Base-by-base conservation (phyloP, 202 grass and related monocot species). In the Digitaria exilis region DNA sequence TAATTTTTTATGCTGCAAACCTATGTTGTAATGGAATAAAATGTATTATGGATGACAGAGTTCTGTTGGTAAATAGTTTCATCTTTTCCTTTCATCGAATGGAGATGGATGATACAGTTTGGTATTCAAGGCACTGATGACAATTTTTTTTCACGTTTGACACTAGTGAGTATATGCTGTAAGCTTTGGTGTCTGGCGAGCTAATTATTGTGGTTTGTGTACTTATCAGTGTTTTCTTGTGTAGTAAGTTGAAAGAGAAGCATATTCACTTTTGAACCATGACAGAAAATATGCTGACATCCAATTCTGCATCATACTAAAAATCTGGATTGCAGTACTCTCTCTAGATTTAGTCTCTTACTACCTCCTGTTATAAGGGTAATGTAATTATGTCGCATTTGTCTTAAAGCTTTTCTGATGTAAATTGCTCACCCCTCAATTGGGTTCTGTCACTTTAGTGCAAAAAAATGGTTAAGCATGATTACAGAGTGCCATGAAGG, bases 21-120 rank as follows among this genome's bases (percentile, higher is more conserved):
- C 67, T 41, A 26, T 73, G 65, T 84, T 71, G 1, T 57, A 65
- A 72, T n/a, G 51, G 46, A 75, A 82, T 81, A 71, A 89, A 39
- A n/a, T n/a, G n/a, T n/a, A n/a, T n/a, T 65, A 45, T 37, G 29
- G 43, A 55, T 68, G 25, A 6, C 4, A 19, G 60, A 80, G 0
- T 15, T 80, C 41, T 44, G 21, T 26, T 73, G 66, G 49, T 26
- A 71, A 43, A 49, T 9, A 62, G 49, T 11, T 31, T 18, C 37
- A 32, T 62, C 11, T 30, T 69, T 41, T 56, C 57, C 9, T 21
- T 68, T 56, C 4, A 5, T 54, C 12, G 4, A 6, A 70, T 68
- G 49, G 51, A 58, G 35, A 57, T 44, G 34, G 37, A 22, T 82
- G 12, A 46, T 63, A 42, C 8, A 1, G 49, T 24, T 54, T 52